phyloP scores from a whole-genome alignment of 768 basidiomycete genomes.

The Royoungia palumana region DNA sequence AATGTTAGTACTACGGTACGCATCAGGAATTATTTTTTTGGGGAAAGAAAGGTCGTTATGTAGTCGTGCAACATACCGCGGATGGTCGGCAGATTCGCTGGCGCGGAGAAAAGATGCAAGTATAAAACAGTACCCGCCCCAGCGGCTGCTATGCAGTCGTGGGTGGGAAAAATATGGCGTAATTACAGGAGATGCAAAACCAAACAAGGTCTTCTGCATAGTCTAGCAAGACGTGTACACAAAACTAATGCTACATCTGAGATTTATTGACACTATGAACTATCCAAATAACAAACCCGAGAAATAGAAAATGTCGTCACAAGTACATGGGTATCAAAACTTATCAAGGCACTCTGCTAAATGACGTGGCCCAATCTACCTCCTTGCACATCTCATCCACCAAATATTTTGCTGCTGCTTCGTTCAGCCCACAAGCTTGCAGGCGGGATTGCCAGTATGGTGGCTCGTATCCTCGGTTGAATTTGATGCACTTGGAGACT shows the following conservation, averaged over 20 bases:
- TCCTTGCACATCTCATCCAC: conserved; percentile 28
- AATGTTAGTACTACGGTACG: no score
- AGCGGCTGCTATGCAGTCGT: no score
- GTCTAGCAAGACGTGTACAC: not conserved
- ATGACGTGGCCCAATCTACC: conserved; percentile 15
- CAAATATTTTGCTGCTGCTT: conserved; percentile 13
- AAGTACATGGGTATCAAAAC: not conserved
- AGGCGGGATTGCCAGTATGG: conserved; percentile 27
- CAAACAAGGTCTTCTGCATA: no score
- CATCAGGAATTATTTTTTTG: no score
- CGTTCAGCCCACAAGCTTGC: conserved; percentile 18
- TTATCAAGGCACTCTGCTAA: not conserved
- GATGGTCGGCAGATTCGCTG: no score
- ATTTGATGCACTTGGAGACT: conserved; percentile 24
- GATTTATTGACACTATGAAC: not conserved
- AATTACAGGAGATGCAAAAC: no score
- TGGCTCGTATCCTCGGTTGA: conserved; percentile 24
- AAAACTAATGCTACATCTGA: conserved; percentile 5
- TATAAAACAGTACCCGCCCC: no score
- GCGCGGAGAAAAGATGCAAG: no score
- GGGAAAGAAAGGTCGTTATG: no score
- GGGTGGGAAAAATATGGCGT: no score
- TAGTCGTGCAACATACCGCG: no score
- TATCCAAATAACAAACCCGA: not conserved
- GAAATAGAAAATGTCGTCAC: not conserved